Conservation (phyloP, 306 rosid genomes). For the Quercus alba region DNA sequence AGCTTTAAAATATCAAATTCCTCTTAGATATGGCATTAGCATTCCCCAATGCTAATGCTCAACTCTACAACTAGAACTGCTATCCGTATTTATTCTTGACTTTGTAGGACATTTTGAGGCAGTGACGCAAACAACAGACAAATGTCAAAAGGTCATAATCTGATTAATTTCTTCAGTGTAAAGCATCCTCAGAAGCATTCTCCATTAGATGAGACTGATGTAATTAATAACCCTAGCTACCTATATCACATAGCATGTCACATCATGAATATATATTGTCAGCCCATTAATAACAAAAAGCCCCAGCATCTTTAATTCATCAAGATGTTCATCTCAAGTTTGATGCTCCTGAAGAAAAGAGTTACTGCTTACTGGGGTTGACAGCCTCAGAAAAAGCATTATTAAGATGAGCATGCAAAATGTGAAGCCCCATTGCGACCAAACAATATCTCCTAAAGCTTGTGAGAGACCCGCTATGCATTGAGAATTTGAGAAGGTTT, state of each 20-base stretch:
- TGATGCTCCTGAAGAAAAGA: background rate
- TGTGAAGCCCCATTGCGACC: background rate
- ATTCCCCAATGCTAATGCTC: too few species aligned
- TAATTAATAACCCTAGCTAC: constrained; percentile 3
- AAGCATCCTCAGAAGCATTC: background rate
- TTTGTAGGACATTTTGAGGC: too few species aligned
- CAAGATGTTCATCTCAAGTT: background rate
- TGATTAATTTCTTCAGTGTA: background rate
- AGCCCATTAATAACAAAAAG: background rate
- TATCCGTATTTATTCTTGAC: too few species aligned
- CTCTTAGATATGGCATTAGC: too few species aligned
- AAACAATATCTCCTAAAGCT: too few species aligned
- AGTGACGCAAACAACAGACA: background rate
- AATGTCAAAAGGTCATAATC: background rate
- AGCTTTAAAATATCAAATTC: too few species aligned
- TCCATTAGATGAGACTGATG: background rate
- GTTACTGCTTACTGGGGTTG: too few species aligned
- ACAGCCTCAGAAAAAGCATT: too few species aligned
- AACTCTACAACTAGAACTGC: too few species aligned
- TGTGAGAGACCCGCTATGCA: too few species aligned
- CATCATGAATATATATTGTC: background rate
- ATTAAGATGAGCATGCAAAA: background rate
- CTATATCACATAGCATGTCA: background rate
- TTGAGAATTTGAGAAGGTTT: too few species aligned
- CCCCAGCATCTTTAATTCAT: background rate